These are phyloP conservation scores for Pleurotus citrinopileatus DNA, from an alignment of 768 basidiomycete species.

Conservation along the genomic window DNA sequence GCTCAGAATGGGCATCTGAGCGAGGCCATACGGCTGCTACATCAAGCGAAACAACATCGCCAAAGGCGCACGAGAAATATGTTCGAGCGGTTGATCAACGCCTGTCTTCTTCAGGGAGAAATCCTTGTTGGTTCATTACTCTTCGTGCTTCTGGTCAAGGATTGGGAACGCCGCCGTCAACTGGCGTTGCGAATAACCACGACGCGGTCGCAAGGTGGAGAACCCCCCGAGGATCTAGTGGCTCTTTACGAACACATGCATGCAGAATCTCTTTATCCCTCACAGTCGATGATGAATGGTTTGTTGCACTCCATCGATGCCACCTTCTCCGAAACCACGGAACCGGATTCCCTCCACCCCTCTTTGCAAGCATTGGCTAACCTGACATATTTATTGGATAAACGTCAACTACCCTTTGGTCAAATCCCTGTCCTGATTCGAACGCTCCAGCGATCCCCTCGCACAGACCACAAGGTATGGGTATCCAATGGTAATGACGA, in stretches of 20 bases:
- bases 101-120: constrained; percentile 75
- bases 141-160: constrained; percentile 62
- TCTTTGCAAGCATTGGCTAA: constrained; percentile 62
- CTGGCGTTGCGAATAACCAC: constrained; percentile 14
- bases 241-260: constrained; percentile 14
- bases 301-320: constrained; percentile 32
- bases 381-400: constrained; percentile 50
- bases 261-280: constrained; percentile 15
- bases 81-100: constrained; percentile 57
- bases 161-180: constrained; percentile 47
- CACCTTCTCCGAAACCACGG: constrained; percentile 24
- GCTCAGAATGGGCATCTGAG: constrained; percentile 39
- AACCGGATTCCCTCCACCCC: constrained; percentile 21
- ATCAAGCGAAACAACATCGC: constrained; percentile 49
- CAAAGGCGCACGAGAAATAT: constrained; percentile 56
- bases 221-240: neutral
- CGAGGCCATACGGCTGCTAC: constrained; percentile 52
- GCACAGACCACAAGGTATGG: constrained; percentile 36
- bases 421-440: constrained; percentile 44
- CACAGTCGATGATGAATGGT: constrained; percentile 17
- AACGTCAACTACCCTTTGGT: constrained; percentile 42
- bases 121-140: constrained; percentile 73
- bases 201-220: neutral
- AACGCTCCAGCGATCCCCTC: constrained; percentile 44
- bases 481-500: constrained; percentile 22